Evolutionary conservation across 2,329 filamentous ascomycete genomes (phyloP), one percentile per base, ranked within the genome.

Genomic region (Hymenoscyphus linearis): DNA sequence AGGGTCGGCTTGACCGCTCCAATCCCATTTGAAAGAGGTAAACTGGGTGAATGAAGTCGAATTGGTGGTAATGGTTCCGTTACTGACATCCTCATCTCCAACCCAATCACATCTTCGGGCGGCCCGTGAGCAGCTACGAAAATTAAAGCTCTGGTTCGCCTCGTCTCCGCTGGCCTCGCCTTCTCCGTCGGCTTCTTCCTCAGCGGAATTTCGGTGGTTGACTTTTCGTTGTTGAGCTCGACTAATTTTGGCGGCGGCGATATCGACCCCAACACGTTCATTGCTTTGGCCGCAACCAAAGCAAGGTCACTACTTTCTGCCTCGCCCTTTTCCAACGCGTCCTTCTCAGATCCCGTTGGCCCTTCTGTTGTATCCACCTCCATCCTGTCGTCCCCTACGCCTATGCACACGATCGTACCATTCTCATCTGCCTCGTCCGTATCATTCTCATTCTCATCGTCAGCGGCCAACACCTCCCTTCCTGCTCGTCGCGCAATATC

Each of bases 401-500:
- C 10, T 18, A 65, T 67, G 61, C 65, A 73, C 13, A 67, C 55
- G 18, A 62, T 63, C 12, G 63, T 63, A n/a, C 63, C 67, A 34
- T 67, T 67, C 53, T 60, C 36, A 2, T 60, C 54, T 35, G 31
- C 72, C 64, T 44, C 57, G 26, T 77, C 76, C 53, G 78, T 76
- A 14, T 77, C 77, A 25, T 25, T 47, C 44, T 47, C 44, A 9
- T 59, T 77, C 75, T 77, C 75, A 59, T 74, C 71, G 60, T 76
- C 77, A 2, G 75, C 76, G 25, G 80, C 78, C 55, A 89, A 76
- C 25, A 82, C 79, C 65, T 79, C 72, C 64, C 77, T 75, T 65
- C 80, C 82, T 61, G 84, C 87, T 70, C 76, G 72, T 66, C 76
- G 76, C 61, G 86, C 86, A 70, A 91, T 82, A 57, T 91, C 86